Percentiles rank a stretch among this genome's conserved stretches.
phyloP scores from a whole-genome alignment of 1,284 basidiomycete species.

The Takashimella koratensis region DNA sequence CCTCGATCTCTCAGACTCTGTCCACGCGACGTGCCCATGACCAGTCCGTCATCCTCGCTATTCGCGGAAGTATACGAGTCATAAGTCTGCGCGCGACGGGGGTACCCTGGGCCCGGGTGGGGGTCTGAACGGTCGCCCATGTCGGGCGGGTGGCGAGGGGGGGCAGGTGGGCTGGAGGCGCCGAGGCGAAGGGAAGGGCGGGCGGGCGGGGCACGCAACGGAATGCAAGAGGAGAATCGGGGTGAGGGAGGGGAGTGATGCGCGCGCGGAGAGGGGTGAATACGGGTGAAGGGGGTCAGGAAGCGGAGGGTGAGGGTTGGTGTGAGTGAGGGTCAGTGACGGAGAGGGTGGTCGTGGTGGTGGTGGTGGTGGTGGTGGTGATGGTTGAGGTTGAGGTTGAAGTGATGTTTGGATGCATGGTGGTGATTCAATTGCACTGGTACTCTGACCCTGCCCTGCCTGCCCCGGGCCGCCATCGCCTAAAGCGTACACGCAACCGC shows the following conservation, averaged over 20 bases:
- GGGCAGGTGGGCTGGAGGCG: background rate
- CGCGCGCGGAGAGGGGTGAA: too few species aligned
- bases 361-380: background rate
- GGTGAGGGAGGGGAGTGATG: too few species aligned
- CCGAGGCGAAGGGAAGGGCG: background rate
- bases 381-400: background rate
- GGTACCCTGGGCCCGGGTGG: background rate
- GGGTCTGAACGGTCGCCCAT: background rate
- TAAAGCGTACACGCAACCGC: too few species aligned
- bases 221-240: too few species aligned
- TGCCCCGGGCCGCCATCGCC: too few species aligned
- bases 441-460: background rate
- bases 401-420: too few species aligned
- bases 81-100: background rate
- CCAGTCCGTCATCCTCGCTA: background rate
- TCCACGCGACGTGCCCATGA: background rate
- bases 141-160: background rate
- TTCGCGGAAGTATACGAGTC: background rate
- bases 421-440: too few species aligned
- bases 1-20: constrained; percentile 27
- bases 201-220: too few species aligned
- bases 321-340: too few species aligned
- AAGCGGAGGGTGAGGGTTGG: too few species aligned
- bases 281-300: too few species aligned
- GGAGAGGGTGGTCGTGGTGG: background rate